Evolutionary conservation across 23 red algal species (phyloP), one percentile per base, ranked within the genome.

Genomic region (Pyropia yezoensis): DNA sequence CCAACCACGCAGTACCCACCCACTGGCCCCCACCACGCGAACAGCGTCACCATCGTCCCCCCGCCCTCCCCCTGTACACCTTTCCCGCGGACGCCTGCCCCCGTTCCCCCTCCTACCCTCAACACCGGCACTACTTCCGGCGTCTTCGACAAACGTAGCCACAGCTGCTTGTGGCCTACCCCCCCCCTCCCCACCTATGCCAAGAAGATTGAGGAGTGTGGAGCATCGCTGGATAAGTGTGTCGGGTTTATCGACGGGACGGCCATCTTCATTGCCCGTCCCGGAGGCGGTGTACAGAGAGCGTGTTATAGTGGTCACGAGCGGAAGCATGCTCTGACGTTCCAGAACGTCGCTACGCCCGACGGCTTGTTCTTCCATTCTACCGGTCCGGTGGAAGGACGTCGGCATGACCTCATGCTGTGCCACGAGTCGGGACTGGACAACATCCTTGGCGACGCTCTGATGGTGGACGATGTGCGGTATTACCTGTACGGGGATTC

Each of bases 231-330:
- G 24, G 75, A 80, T 21, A 80, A 27, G 23, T 80, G 61, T 23
- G 26, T 78, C 19, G 59, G 59, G 20, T 66, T 78, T 52, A 67
- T 65, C 8, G 58, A 78, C 61, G 65, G 61, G 25, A 78, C 74
- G 29, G 67, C 54, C 25, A 66, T 67, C 19, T 9, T 19, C 61
- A 78, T 67, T 13, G 17, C 0, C 56, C 0, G 74, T 15, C 74
- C 61, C 20, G 59, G 61, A 19, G 59, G 60, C 6, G 13, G 11
- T 52, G 21, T 7, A 49, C 61, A 65, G 29, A 47, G 60, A 52
- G 19, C 16, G 28, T 49, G 18, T 28, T 67, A 78, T 0, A 67
- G 52, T 54, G 74, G 61, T 9, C 61, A 68, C 33, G 67, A 78
- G 45, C n/a, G 61, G 7, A 22, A 67, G 17, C 74, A 78, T 33